Evolutionary conservation across 257 asterid species (phyloP), one percentile per base, ranked within the genome.

Genomic region (Buddleja alternifolia): DNA sequence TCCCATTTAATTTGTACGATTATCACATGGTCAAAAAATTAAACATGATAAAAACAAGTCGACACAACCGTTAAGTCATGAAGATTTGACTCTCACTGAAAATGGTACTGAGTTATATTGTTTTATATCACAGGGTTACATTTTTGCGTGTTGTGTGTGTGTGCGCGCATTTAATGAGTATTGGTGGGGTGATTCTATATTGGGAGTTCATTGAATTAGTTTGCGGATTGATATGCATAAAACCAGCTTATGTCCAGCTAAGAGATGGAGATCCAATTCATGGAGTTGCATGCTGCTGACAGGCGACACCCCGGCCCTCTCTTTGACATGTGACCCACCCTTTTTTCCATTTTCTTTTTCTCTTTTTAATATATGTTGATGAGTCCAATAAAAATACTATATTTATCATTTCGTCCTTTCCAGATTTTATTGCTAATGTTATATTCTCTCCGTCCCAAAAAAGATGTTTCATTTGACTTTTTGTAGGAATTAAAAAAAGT

Each of bases 221-320:
- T 11, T 44, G 32, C n/a, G n/a, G 60, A 47, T 21, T 16, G 40
- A 63, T 3, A 60, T 8, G 9, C 25, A 36, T 15, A 42, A 21
- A 44, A 52, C 54, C 71, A 63, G 78, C 73, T 64, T 50, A 10
- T 9, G 29, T 56, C 70, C 82, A 73, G 79, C 82, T 73, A 75
- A 63, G 40, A 15, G 17, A 25, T 19, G 42, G 29, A 48, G 36
- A 62, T 66, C 44, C 50, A 4, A 32, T 29, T 10, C 46, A 25
- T 17, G 24, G 42, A 29, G 3, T 29, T 29, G 34, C 11, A 69
- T 58, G 55, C 60, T 65, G 40, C n/a, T n/a, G n/a, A n/a, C n/a
- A n/a, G n/a, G n/a, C n/a, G n/a, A n/a, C n/a, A n/a, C n/a, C n/a
- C n/a, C n/a, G n/a, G n/a, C 34, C 73, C 73, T 34, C 64, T 67